These are phyloP conservation scores for Colletotrichum simmondsii DNA, from an alignment of 2,329 filamentous ascomycete genomes.

Conservation along the genomic window DNA sequence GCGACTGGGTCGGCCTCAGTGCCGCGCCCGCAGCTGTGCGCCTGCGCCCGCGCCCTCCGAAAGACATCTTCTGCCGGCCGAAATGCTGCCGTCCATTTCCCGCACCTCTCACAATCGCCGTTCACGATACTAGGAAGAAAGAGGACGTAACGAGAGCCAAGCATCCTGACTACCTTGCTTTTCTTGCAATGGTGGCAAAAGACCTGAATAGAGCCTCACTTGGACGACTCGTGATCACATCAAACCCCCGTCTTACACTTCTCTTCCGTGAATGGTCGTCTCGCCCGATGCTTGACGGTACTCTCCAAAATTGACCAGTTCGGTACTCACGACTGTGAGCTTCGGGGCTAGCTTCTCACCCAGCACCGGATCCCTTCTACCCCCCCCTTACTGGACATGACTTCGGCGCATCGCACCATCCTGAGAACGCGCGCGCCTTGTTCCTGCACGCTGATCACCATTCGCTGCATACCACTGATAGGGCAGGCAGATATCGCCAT, in stretches of 20 bases:
- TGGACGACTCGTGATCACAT: background rate
- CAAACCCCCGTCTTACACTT: background rate
- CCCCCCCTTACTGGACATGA: conserved; percentile 7
- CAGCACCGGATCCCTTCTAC: background rate
- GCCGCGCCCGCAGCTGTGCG: conserved; percentile 27
- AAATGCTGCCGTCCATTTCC: conserved; percentile 5
- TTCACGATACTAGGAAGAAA: background rate
- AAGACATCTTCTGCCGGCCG: background rate
- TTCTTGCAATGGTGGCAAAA: background rate
- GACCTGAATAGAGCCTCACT: background rate
- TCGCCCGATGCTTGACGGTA: background rate
- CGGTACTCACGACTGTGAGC: background rate
- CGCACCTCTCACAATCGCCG: background rate
- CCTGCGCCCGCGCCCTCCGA: conserved; percentile 28
- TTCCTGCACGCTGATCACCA: background rate
- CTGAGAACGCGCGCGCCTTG: conserved; percentile 23
- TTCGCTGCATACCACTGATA: conserved; percentile 8
- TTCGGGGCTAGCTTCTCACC: background rate
- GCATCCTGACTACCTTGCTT: background rate
- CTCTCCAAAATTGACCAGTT: background rate
- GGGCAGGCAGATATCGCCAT: conserved; percentile 25
- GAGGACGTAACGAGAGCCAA: background rate
- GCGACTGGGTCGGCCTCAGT: conserved; percentile 17
- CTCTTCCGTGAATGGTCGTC: background rate
- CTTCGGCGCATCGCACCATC: conserved; percentile 18